These are phyloP conservation scores for Blumeria graminis DNA, from an alignment of 2,329 filamentous ascomycete species.

Conservation along the genomic window DNA sequence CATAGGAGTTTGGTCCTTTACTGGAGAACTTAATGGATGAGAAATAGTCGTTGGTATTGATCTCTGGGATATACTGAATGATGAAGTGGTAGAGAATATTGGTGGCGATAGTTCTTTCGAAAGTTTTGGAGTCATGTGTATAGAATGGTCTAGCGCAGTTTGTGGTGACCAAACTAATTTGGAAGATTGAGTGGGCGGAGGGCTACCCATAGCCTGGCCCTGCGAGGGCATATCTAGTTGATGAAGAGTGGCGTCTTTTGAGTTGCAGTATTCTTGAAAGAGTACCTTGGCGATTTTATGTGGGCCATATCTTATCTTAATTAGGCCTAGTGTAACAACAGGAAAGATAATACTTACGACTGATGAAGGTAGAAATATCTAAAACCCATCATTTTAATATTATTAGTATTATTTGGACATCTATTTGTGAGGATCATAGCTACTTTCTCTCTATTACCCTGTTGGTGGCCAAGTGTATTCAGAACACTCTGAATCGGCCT, in stretches of 20 bases:
- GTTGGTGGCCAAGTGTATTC: conserved; percentile 4
- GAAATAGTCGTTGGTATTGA: too few relatives aligned
- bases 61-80: too few relatives aligned
- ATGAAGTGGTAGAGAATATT: too few relatives aligned
- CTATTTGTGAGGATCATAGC: conserved; percentile 10
- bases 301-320: conserved; percentile 9
- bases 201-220: too few relatives aligned
- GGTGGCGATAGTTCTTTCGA: too few relatives aligned
- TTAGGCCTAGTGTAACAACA: conserved; percentile 2
- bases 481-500: conserved; percentile 8
- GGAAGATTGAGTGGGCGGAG: too few relatives aligned
- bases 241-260: neutral
- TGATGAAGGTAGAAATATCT: conserved; percentile 12
- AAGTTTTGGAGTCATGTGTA: too few relatives aligned
- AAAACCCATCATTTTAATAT: conserved; percentile 7
- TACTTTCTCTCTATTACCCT: conserved; percentile 5
- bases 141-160: too few relatives aligned
- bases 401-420: conserved; percentile 7
- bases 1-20: neutral
- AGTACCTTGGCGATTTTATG: conserved; percentile 12
- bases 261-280: conserved; percentile 8
- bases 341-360: conserved; percentile 8
- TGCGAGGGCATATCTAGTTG: too few relatives aligned
- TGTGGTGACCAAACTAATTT: too few relatives aligned
- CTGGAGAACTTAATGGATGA: neutral